These are phyloP conservation scores for Coemansia sp. DNA, from an alignment of 192 early-diverging fungal genomes.

Conservation along the genomic window DNA sequence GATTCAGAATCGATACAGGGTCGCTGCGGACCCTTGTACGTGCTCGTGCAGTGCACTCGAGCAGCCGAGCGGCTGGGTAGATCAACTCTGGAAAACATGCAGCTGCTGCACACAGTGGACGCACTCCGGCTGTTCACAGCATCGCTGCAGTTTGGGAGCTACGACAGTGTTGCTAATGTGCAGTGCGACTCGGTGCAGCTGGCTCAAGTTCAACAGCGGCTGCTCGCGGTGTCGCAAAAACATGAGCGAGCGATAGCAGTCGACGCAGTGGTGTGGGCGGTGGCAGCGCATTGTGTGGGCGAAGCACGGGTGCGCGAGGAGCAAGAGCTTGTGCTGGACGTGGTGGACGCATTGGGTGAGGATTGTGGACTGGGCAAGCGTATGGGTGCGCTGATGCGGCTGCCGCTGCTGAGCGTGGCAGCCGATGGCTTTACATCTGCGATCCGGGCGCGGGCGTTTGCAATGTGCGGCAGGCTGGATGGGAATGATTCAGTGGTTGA, in stretches of 20 bases:
- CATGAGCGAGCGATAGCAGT: background rate
- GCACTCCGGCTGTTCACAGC: constrained; percentile 15
- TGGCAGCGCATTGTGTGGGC: constrained; percentile 1
- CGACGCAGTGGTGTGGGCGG: constrained; percentile 8
- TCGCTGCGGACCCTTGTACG: constrained; percentile 9
- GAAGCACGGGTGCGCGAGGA: background rate
- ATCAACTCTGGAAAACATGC: background rate
- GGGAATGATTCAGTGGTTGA: background rate
- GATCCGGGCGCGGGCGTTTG: background rate
- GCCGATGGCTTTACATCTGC: constrained; percentile 9
- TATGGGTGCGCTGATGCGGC: constrained; percentile 3
- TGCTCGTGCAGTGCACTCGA: constrained; percentile 11
- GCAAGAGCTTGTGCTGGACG: background rate
- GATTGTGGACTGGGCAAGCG: background rate
- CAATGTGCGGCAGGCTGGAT: background rate
- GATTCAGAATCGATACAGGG: background rate
- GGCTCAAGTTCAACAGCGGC: background rate
- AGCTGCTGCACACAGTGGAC: constrained; percentile 3
- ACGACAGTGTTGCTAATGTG: background rate
- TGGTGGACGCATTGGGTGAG: background rate
- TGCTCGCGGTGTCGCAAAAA: background rate
- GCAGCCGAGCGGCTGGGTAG: background rate
- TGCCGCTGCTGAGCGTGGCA: constrained; percentile 11
- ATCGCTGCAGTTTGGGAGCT: constrained; percentile 10
- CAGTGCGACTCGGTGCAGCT: background rate